Conservation (phyloP, 768 basidiomycete species). For the Phylloporus sp. region DNA sequence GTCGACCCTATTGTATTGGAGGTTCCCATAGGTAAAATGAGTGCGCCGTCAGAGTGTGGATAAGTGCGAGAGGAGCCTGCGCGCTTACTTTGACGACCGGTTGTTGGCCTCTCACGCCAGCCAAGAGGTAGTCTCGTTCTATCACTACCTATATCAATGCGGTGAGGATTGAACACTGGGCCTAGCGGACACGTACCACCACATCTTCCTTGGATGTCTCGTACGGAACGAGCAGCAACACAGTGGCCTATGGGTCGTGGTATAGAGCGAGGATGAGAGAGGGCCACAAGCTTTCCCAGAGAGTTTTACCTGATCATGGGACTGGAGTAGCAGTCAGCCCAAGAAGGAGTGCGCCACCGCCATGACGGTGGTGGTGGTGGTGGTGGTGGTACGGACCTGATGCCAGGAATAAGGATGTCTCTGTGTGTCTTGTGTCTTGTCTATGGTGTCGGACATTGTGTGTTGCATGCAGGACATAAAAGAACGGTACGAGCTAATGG, state of each 20-base stretch:
- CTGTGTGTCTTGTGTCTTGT: conserved; percentile 27
- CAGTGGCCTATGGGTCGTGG: conserved; percentile 55
- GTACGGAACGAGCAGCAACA: conserved; percentile 70
- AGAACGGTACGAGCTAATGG: conserved; percentile 3
- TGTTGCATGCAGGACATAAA: conserved; percentile 12
- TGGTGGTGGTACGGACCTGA: conserved; percentile 50
- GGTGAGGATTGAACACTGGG: neutral
- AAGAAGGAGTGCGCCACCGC: conserved; percentile 15
- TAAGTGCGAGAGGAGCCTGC: conserved; percentile 2
- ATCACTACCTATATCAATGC: conserved; percentile 54
- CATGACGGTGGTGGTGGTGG: neutral
- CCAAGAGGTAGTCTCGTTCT: conserved; percentile 67
- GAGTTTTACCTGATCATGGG: conserved; percentile 72
- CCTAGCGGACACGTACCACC: conserved; percentile 42
- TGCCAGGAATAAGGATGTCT: conserved; percentile 75
- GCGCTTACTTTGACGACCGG: conserved; percentile 67
- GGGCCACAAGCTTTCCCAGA: conserved; percentile 7
- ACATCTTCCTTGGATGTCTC: conserved; percentile 70
- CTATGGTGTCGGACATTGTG: conserved; percentile 15
- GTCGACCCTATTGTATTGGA: conserved; percentile 49
- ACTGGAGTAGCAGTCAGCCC: conserved; percentile 41
- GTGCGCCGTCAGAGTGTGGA: neutral
- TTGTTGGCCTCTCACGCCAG: conserved; percentile 65
- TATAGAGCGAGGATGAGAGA: conserved; percentile 17
- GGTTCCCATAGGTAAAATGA: neutral